Conservation (phyloP, 2,329 filamentous ascomycete species). For the Fusarium xyrophilum region DNA sequence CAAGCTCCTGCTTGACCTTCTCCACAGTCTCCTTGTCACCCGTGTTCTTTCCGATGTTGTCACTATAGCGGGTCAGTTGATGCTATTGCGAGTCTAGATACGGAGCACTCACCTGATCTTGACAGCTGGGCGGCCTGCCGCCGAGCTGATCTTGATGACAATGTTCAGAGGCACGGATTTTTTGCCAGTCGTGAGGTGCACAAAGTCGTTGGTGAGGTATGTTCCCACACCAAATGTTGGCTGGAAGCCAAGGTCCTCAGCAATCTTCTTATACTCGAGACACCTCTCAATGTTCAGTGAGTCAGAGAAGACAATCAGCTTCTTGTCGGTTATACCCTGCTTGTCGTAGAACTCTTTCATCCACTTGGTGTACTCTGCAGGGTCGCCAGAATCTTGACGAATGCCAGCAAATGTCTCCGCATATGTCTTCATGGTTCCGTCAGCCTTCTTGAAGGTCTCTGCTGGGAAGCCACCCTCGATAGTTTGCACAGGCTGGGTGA, state of each 20-base stretch:
- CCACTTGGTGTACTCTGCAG: conserved; percentile 76
- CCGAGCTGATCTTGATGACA: conserved; percentile 94
- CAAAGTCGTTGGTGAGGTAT: conserved; percentile 94
- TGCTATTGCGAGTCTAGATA: fast-evolving
- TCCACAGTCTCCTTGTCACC: conserved; percentile 81
- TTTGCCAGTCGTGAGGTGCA: conserved; percentile 71
- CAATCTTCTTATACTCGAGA: conserved; percentile 84
- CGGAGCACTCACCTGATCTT: conserved; percentile 71
- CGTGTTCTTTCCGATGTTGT: conserved; percentile 93
- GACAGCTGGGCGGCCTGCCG: conserved; percentile 79
- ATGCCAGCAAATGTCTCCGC: conserved; percentile 84
- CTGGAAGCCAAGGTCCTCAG: conserved; percentile 80
- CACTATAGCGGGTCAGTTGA: conserved; percentile 50
- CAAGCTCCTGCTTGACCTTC: conserved; percentile 83
- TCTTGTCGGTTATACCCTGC: conserved; percentile 77
- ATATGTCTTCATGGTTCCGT: conserved; percentile 66
- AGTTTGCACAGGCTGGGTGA: conserved; percentile 68
- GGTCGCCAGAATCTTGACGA: conserved; percentile 90
- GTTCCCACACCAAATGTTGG: conserved; percentile 95
- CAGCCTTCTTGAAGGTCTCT: conserved; percentile 50
- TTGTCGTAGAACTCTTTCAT: conserved; percentile 83
- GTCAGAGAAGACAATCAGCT: conserved; percentile 94
- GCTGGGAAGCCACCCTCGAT: conserved; percentile 52
- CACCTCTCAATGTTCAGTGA: conserved; percentile 91
- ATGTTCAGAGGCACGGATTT: conserved; percentile 96